These are phyloP conservation scores for Salvia miltiorrhiza DNA, from an alignment of 257 asterid species.

Conservation along the genomic window DNA sequence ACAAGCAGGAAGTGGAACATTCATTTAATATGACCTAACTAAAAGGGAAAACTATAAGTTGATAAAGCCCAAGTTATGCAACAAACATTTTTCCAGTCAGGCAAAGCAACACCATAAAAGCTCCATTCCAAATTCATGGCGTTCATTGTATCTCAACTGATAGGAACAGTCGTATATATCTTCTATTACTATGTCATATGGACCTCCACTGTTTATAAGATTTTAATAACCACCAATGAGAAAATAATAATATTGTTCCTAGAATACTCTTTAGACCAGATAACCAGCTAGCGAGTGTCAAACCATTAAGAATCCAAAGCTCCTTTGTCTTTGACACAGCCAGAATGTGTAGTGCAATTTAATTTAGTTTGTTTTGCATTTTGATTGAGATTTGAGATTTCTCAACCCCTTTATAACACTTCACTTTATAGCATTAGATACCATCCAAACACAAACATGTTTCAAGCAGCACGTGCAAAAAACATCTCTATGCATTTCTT, in stretches of 20 bases:
- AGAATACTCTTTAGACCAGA: not conserved
- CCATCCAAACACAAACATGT: not conserved
- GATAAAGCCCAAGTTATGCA: not conserved
- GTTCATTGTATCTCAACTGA: not conserved
- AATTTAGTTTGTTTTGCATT: not conserved
- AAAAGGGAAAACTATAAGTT: slow-evolving; percentile 5
- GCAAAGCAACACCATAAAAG: not conserved
- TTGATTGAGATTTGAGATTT: not conserved
- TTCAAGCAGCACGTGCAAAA: not conserved
- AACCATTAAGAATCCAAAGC: not conserved
- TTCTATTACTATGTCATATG: not conserved
- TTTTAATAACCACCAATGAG: not conserved
- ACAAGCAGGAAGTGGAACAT: not conserved
- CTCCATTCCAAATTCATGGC: not conserved
- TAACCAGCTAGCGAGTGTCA: not conserved
- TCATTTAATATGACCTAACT: not conserved
- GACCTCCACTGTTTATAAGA: not conserved
- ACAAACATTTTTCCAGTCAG: not conserved
- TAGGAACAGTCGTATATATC: not conserved
- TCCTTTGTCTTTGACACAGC: not conserved
- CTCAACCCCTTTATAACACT: not conserved
- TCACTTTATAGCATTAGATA: not conserved
- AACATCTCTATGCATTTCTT: slow-evolving; percentile 1
- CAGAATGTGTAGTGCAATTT: not conserved
- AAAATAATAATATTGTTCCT: slow-evolving; percentile 1